Base-by-base conservation (phyloP, 2,329 filamentous ascomycete genomes). In the Corniculantispora saksenae region DNA sequence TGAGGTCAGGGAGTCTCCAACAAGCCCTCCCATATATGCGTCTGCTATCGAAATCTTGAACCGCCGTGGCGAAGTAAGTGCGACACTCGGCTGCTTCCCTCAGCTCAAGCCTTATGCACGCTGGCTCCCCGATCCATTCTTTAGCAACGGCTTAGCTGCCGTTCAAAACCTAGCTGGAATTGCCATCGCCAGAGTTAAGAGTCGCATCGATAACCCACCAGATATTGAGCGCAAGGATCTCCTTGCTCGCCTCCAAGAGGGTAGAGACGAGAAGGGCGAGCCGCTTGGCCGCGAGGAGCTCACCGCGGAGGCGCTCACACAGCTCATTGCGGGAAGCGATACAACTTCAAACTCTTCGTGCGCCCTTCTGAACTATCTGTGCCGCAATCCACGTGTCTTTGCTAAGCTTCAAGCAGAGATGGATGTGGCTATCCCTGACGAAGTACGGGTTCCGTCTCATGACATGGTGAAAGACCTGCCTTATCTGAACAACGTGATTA, bases 21-120 rank as follows among this genome's bases (percentile, higher is more conserved):
- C 87, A 66, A 81, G 84, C 1, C 81, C 86, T 2, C 85, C 90
- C 4, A 86, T 86, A 32, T 92, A 90, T 71, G 91, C 90, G 0
- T 86, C 90, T 0, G 94, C 93, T 12, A 92, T 97, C 67, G 89
- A 97, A 78, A 94, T 97, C 4, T 82, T 97, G 63, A 97, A 97
- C 79, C 86, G 93, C 17, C 85, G 93, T 57, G 94, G 93, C 63
- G 93, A 97, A 73, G 92, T 97, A 35, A 94, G 90, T 15, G 91
- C 88, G 4, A 89, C 93, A 0, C 82, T 97, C 3, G 93, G 93
- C 1, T 91, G 87, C 72, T 81, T 89, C 63, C 92, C 93, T 0
- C 77, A 81, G 66, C 80, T 97, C 56, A 94, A 91, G 75, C 91
- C 92, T 0, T 96, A 87, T 70, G 93, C 93, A 21, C 88, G 87